These are phyloP conservation scores for Usnea hakonensis DNA, from an alignment of 495 filamentous ascomycete species.

Conservation along the genomic window DNA sequence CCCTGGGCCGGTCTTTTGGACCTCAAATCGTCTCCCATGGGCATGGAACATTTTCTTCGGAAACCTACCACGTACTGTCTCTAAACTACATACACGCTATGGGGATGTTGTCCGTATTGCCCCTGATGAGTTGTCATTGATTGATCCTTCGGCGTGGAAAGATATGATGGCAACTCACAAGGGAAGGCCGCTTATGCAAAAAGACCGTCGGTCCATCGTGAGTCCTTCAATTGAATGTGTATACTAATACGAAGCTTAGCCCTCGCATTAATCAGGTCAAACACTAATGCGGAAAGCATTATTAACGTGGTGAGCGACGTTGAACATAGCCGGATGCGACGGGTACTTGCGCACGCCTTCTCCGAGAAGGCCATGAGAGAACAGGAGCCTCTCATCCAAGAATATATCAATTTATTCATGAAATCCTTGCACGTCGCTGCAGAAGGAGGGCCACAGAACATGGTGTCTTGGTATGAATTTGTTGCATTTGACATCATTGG, in stretches of 20 bases:
- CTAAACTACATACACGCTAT: constrained; percentile 25
- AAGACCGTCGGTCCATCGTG: background rate
- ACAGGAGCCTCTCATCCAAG: background rate
- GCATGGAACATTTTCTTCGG: background rate
- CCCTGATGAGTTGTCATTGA: constrained; percentile 30
- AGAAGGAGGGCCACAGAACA: background rate
- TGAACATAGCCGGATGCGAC: background rate
- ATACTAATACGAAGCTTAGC: background rate
- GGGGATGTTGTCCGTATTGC: constrained; percentile 30
- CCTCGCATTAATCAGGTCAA: background rate
- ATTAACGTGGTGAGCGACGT: background rate
- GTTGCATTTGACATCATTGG: background rate
- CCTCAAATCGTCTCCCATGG: background rate
- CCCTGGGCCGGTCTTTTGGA: background rate
- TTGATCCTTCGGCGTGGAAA: constrained; percentile 16
- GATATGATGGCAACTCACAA: background rate
- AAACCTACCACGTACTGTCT: background rate
- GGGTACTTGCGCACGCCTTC: background rate
- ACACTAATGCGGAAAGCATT: background rate
- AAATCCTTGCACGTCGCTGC: background rate
- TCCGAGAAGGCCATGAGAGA: background rate
- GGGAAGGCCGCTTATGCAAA: background rate
- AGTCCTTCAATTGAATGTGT: background rate
- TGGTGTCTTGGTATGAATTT: background rate
- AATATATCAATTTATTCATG: background rate